Base-by-base conservation (phyloP, 805 yeast genomes). In the Candida awuae region DNA sequence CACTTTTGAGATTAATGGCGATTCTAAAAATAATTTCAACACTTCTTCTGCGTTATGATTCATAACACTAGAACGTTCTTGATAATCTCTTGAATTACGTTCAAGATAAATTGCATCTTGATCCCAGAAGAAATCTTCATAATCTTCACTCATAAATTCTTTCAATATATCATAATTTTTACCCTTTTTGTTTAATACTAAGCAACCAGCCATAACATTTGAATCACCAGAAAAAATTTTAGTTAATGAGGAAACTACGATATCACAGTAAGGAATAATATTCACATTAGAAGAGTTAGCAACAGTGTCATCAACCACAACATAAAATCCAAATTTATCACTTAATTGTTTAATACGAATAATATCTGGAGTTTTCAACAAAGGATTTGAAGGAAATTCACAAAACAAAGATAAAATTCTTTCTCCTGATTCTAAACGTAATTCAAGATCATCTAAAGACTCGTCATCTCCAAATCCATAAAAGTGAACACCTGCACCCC, bases 351-450 rank as follows among this genome's bases (percentile, higher is more conserved):
- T 71, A 42, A 87, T 72, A 49, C 77, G 72, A 30, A 57, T 56
- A 52, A 92, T 63, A 56, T 94, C 75, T 1, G 96, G 95, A 32
- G 95, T 82, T 53, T 77, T 82, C 45, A 94, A 66, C 44, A 88
- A 65, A n/a, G 97, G 97, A 58, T 88, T 88, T 0, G 95, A 82
- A 1, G 99, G 98, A 44, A 94, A 81, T 60, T 92, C 98, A 56
- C 95, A 82, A 55, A 85, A 84, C 28, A 92, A 69, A 0, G 84
- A 84, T 48, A 84, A 57, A n/a, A 84, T 76, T 43, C 70, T 73
- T 47, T 75, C 80, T 14, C 87, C 87, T 0, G 71, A 44, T 39
- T 70, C 73, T 42, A 92, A 68, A 35, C 71, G 63, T 6, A 50
- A 49, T 53, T 85, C 92, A 29, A 92, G 61, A 37, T 78, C 78